Conservation (phyloP, 192 early-diverging fungal genomes). For the Paraglomus brasilianum region DNA sequence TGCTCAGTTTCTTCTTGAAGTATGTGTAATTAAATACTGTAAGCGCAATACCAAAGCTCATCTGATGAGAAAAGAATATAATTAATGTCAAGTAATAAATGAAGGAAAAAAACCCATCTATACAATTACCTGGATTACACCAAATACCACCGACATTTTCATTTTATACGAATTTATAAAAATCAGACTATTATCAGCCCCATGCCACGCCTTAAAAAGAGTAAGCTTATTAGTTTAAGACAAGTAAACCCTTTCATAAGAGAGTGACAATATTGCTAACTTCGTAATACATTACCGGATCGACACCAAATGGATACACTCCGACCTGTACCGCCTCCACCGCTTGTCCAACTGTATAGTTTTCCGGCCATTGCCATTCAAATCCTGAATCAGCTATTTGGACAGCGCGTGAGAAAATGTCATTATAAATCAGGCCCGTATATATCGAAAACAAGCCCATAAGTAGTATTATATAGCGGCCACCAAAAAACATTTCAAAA, state of each 20-base stretch:
- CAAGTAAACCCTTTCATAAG: neutral
- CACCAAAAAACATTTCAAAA: constrained; percentile 87
- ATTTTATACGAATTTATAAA: constrained; percentile 99
- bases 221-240: neutral
- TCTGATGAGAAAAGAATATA: constrained; percentile 42
- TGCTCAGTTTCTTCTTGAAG: constrained; percentile 78
- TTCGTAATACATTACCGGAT: constrained; percentile 61
- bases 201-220: constrained; percentile 75
- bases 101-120: neutral
- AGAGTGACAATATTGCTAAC: constrained; percentile 3
- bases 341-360: constrained; percentile 54
- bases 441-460: constrained; percentile 99
- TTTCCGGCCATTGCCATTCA: constrained; percentile 59
- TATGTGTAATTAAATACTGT: constrained; percentile 88
- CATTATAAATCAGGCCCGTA: constrained; percentile 97
- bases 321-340: constrained; percentile 60
- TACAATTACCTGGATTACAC: constrained; percentile 79
- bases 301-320: constrained; percentile 81
- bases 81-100: neutral
- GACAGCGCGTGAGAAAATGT: constrained; percentile 88
- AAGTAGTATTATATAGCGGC: constrained; percentile 95
- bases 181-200: constrained; percentile 87
- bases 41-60: constrained; percentile 92
- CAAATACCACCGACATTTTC: constrained; percentile 97
- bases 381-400: constrained; percentile 75